Evolutionary conservation across 176 grass and related monocot genomes (phyloP), one percentile per base, ranked within the genome.

Genomic region (Oropetium thomaeum): DNA sequence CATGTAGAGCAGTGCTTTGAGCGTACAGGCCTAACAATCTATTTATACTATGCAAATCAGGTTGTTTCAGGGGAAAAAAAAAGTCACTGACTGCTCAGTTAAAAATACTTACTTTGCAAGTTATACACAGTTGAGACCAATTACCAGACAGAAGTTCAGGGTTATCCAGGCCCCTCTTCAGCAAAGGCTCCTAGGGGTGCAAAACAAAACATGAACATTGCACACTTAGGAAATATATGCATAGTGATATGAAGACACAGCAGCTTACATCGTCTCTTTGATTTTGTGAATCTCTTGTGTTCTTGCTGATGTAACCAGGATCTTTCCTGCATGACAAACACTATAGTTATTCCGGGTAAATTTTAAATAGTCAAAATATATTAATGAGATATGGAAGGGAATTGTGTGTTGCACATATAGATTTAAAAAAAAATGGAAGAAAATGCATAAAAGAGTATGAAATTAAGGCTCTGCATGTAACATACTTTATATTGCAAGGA

Each of bases 1-100:
- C 95, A 98, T 65, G 91, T 98, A 75, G 95, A 91, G 75, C 95
- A 98, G 67, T 98, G 95, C 79, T 98, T 98, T 82, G 95, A 93
- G 77, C 91, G 89, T 60, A 94, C 58, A 67, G 95, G 91, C 68
- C 86, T 93, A 33, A 98, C 91, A 87, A 98, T 98, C 95, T 98
- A 84, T 87, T 64, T 66, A 76, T 65, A 85, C 74, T 67, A 88
- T 35, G 40, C 22, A 85, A 64, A 76, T 87, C 27, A 84, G 51
- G 26, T 58, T 55, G n/a, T 84, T 40, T 75, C 65, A 60, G 70
- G 69, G 52, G 70, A 59, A 19, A 17, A 31, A 27, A 66, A 25
- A 67, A 81, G 74, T 13, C 39, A 65, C 22, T 69, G 13, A 47
- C 44, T 58, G 20, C 20, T 68, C 32, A 85, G 77, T 67, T n/a